Base-by-base conservation (phyloP, 2,329 filamentous ascomycete genomes). In the Alternaria sp. region DNA sequence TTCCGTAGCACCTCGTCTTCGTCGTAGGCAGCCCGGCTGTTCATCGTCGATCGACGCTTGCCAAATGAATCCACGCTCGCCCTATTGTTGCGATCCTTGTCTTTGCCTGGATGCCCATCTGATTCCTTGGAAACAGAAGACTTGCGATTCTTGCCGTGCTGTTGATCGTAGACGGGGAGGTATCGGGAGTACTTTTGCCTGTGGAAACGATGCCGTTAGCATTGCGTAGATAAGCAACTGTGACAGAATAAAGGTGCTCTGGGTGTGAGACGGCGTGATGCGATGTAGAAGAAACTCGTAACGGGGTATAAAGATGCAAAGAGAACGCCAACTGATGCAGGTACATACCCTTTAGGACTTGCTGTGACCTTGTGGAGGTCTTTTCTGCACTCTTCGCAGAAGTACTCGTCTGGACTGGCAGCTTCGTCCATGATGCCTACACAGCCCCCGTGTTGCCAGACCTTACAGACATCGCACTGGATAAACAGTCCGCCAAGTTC, bases 371-470 rank as follows among this genome's bases (percentile, higher is more conserved):
- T 92, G 82, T 99, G 95, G 51, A 96, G 84, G 75, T 97, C 93
- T 75, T 93, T 93, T 66, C 91, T 89, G 80, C 95, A 99, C 77
- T 92, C 86, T 80, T 99, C 95, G 80, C 95, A 99, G 75, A 95
- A 99, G 81, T 99, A 99, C 78, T 98, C 93, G 54, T 98, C 94
- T 9, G 95, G 95, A 66, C 92, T 94, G 76, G 90, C 89, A 68
- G 91, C 90, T 78, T 97, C 94, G 68, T 95, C 95, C 81, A 96
- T 93, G 72, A 99, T 97, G 60, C 95, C 94, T 59, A 99, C 94
- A 74, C 95, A 99, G 60, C 93, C 94, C 71, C 95, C 95, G 77
- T 99, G 95, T 78, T 99, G 95, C 95, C 94, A 99, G 63, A 98
- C 95, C 77, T 96, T 96, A 83, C 95, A 99, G 65, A 91, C 84